These are phyloP conservation scores for Phytophthora cajani DNA, from an alignment of 352 stramenopile species.

Conservation along the genomic window DNA sequence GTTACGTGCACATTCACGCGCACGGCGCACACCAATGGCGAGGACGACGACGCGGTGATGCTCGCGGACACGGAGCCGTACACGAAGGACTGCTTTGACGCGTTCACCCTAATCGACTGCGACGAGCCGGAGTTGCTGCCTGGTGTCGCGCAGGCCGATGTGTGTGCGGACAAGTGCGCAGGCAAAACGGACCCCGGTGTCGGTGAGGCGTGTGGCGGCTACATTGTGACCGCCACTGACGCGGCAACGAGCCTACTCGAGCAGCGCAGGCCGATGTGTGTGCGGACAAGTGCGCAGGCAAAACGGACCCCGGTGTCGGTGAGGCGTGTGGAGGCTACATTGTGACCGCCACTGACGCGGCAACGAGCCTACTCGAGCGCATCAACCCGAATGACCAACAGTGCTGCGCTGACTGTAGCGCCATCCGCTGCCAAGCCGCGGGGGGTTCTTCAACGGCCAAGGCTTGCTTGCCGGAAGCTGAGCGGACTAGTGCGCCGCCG, in stretches of 20 bases:
- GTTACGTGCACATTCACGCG: constrained; percentile 52
- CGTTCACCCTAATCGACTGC: constrained; percentile 61
- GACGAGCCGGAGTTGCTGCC: constrained; percentile 45
- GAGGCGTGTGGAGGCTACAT: constrained; percentile 53
- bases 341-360: constrained; percentile 12
- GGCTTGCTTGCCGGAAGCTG: too few species aligned
- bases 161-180: constrained; percentile 36
- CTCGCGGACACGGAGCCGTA: background rate
- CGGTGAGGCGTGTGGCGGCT: constrained; percentile 51
- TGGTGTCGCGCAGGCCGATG: constrained; percentile 27
- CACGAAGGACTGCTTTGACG: background rate
- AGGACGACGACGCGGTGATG: background rate
- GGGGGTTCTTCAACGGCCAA: too few species aligned
- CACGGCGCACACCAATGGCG: constrained; percentile 1
- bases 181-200: constrained; percentile 31
- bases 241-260: background rate
- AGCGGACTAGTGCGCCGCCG: too few species aligned
- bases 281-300: constrained; percentile 36
- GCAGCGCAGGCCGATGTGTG: too few species aligned
- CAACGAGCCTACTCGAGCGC: background rate
- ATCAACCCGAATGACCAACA: background rate
- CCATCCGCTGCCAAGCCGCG: too few species aligned
- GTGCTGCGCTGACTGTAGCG: background rate
- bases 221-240: constrained; percentile 25
- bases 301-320: constrained; percentile 30